A percentile compares a stretch with the other conserved stretches of the same genome.
phyloP scores from a whole-genome alignment of 345 rosid genomes.

The Salix caprea region DNA sequence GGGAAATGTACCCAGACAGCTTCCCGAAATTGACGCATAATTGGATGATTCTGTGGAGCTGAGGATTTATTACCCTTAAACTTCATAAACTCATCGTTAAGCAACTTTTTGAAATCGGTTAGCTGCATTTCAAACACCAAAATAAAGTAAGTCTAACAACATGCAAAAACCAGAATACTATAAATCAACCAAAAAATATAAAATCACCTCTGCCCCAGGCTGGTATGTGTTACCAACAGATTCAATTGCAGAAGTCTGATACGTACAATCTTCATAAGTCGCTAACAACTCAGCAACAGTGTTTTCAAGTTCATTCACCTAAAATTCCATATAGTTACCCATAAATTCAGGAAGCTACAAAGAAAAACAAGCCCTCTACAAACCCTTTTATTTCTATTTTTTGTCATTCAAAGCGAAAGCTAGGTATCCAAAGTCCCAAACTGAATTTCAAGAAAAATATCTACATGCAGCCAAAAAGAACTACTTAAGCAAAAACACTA shows the following conservation, averaged over 20 bases:
- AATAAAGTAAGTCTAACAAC: neutral
- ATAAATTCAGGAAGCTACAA: neutral
- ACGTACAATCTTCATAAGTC: conserved; percentile 45
- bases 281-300: conserved; percentile 55
- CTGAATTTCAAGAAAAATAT: neutral
- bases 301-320: conserved; percentile 77
- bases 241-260: conserved; percentile 50
- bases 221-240: conserved; percentile 56
- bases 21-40: conserved; percentile 69
- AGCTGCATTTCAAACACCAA: conserved; percentile 42
- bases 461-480: neutral
- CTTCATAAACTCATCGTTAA: conserved; percentile 53
- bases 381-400: neutral
- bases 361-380: neutral
- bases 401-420: neutral
- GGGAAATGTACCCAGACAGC: conserved; percentile 68
- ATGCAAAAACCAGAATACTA: neutral
- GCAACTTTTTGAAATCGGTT: conserved; percentile 69
- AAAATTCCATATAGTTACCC: conserved; percentile 1
- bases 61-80: conserved; percentile 43
- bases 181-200: neutral
- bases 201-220: conserved; percentile 55
- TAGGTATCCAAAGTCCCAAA: neutral
- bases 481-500: neutral
- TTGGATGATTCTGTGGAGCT: conserved; percentile 37